These are phyloP conservation scores for Candida railenensis DNA, from an alignment of 805 yeast species.

Conservation along the genomic window DNA sequence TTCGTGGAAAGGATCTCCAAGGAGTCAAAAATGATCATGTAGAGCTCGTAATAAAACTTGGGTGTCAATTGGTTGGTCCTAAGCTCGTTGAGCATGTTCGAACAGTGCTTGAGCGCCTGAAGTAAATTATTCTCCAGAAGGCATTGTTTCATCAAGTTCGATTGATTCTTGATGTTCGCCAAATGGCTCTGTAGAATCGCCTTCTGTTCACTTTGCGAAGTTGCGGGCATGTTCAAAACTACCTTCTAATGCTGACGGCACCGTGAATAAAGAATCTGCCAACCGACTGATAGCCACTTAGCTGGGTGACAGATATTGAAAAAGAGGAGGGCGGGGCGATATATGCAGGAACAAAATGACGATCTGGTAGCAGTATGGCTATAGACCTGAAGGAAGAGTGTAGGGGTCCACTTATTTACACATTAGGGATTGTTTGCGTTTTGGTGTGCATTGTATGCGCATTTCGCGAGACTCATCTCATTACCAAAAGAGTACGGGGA, in stretches of 20 bases:
- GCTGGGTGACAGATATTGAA: too few relatives aligned
- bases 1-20: conserved; percentile 65
- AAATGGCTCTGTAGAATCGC: conserved; percentile 26
- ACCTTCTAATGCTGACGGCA: neutral
- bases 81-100: conserved; percentile 77
- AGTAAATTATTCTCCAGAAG: conserved; percentile 66
- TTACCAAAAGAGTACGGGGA: too few relatives aligned
- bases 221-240: neutral
- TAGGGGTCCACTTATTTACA: too few relatives aligned
- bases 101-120: conserved; percentile 86
- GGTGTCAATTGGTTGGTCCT: conserved; percentile 77
- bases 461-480: too few relatives aligned
- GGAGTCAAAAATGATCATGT: conserved; percentile 81
- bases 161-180: conserved; percentile 61
- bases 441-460: too few relatives aligned
- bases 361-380: too few relatives aligned
- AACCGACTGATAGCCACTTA: too few relatives aligned
- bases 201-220: conserved; percentile 12
- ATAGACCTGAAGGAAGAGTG: too few relatives aligned
- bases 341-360: too few relatives aligned
- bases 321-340: too few relatives aligned
- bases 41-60: conserved; percentile 89
- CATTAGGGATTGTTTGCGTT: too few relatives aligned
- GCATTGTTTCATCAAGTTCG: conserved; percentile 71
- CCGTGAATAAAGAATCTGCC: neutral